A percentile compares a stretch with the other conserved stretches of the same genome.
Conservation (phyloP, 78 protist species). For the Planoprotostelium fungivorum region DNA sequence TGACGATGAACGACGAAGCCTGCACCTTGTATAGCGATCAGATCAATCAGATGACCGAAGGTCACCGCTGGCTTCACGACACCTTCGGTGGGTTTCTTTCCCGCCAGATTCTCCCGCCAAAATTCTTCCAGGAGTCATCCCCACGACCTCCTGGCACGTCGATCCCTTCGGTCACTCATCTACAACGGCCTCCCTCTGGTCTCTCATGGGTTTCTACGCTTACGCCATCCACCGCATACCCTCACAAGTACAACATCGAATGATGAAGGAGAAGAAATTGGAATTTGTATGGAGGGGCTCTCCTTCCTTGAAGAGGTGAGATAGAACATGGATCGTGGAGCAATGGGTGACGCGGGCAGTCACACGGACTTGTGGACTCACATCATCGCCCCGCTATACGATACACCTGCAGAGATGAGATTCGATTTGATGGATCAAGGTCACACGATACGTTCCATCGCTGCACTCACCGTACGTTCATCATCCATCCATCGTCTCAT, state of each 20-base stretch:
- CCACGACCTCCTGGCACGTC: conserved; percentile 23
- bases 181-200: conserved; percentile 13
- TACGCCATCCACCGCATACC: conserved; percentile 16
- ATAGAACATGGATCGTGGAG: not conserved
- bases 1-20: not conserved
- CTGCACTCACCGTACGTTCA: not conserved
- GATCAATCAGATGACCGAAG: conserved; percentile 2
- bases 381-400: not conserved
- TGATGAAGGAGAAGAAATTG: conserved; percentile 4
- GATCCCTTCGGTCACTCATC: conserved; percentile 44
- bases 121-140: not conserved
- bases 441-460: not conserved
- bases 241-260: not conserved
- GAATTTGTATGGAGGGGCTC: conserved; percentile 28
- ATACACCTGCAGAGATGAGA: not conserved
- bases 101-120: too few relatives aligned
- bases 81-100: conserved; percentile 3
- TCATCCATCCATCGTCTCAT: too few relatives aligned
- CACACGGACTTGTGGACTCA: not conserved
- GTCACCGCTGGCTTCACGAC: not conserved
- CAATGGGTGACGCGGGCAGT: not conserved
- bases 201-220: conserved; percentile 21
- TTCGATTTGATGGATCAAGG: not conserved
- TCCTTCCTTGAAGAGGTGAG: not conserved
- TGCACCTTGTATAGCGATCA: not conserved